phyloP scores from a whole-genome alignment of 2,329 filamentous ascomycete species.

The Penicillium brasilianum region DNA sequence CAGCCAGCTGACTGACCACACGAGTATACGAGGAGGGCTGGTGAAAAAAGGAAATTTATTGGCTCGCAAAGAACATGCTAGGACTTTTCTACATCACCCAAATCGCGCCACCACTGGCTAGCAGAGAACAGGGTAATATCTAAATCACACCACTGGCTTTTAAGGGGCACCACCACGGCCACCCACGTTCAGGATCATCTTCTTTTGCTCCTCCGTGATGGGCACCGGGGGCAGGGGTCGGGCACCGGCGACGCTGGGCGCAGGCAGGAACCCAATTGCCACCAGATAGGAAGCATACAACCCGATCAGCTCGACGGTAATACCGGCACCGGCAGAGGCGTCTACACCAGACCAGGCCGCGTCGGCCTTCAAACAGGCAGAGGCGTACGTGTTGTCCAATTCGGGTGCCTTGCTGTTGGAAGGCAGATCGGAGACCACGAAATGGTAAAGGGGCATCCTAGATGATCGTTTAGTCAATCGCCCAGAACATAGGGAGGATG shows the following conservation, averaged over 20 bases:
- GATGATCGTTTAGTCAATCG: slow-evolving; percentile 7
- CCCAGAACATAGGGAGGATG: background rate
- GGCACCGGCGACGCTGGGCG: slow-evolving; percentile 33
- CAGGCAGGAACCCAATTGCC: slow-evolving; percentile 64
- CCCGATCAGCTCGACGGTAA: slow-evolving; percentile 66
- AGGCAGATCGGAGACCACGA: slow-evolving; percentile 72
- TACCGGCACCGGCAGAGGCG: slow-evolving; percentile 60
- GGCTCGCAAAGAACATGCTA: background rate
- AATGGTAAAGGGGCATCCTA: slow-evolving; percentile 73
- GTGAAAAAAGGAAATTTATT: background rate
- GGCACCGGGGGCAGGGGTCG: slow-evolving; percentile 51
- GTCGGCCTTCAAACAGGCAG: slow-evolving; percentile 67
- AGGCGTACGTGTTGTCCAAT: slow-evolving; percentile 74
- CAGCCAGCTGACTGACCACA: background rate
- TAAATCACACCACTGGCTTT: slow-evolving; percentile 12
- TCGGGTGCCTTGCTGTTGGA: slow-evolving; percentile 72
- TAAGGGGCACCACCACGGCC: slow-evolving; percentile 53
- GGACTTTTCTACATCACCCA: slow-evolving; percentile 1
- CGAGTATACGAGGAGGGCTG: background rate
- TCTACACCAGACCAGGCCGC: slow-evolving; percentile 63
- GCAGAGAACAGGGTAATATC: background rate
- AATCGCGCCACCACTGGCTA: background rate
- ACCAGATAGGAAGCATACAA: slow-evolving; percentile 68
- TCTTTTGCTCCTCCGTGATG: slow-evolving; percentile 54
- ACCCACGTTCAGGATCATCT: slow-evolving; percentile 58